Conservation (phyloP, 2,329 filamentous ascomycete species). For the Colletotrichum sp. region DNA sequence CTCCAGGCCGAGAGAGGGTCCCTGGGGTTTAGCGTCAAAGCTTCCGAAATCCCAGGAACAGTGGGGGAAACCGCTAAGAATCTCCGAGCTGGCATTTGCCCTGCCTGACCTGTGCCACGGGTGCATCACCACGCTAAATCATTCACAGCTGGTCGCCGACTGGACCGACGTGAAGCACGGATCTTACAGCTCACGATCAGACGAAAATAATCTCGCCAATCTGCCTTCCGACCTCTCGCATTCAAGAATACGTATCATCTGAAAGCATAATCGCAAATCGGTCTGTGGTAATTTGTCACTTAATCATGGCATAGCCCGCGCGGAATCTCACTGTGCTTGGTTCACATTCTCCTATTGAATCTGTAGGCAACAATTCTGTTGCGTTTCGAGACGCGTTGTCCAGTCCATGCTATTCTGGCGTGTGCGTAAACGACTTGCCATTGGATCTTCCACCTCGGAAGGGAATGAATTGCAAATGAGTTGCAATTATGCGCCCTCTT, state of each 20-base stretch:
- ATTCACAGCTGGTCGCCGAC: not conserved
- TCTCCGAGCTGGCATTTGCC: not conserved
- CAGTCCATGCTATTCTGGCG: not conserved
- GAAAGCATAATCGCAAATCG: not conserved
- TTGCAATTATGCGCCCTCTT: not conserved
- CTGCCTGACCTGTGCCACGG: not conserved
- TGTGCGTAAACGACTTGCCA: not conserved
- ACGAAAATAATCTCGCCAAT: conserved; percentile 9
- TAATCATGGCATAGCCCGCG: not conserved
- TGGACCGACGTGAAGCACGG: not conserved
- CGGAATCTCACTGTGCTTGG: not conserved
- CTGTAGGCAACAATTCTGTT: not conserved
- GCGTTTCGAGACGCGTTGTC: not conserved
- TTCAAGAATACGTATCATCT: not conserved
- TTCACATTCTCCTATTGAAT: not conserved
- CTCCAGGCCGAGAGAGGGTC: not conserved
- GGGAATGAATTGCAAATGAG: not conserved
- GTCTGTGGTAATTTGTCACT: not conserved
- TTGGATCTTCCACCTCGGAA: not conserved
- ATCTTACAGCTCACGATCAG: not conserved
- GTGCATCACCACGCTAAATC: not conserved
- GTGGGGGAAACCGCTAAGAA: not conserved
- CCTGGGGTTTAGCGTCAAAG: conserved; percentile 4
- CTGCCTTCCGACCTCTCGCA: not conserved
- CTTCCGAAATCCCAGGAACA: not conserved